A percentile compares a stretch with the other conserved stretches of the same genome.
Conservation (phyloP, 768 basidiomycete species). For the Termitomyces sp. region DNA sequence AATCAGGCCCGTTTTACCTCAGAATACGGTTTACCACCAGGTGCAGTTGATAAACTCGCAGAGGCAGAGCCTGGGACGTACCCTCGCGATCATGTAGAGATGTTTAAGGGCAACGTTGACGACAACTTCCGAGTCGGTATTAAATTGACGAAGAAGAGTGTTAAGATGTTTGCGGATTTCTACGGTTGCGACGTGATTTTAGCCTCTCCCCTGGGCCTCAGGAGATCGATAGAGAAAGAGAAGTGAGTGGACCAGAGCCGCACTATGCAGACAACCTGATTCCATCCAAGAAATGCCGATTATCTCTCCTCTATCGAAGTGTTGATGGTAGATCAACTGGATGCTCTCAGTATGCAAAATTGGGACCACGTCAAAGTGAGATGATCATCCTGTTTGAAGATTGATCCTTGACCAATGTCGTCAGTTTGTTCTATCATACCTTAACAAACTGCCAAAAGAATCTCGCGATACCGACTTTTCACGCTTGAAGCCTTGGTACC, state of each 20-base stretch:
- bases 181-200: conserved; percentile 89
- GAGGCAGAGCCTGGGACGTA: conserved; percentile 70
- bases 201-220: conserved; percentile 88
- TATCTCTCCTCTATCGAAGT: conserved; percentile 93
- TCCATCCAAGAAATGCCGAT: conserved; percentile 61
- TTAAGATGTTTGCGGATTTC: conserved; percentile 89
- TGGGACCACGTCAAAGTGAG: conserved; percentile 95
- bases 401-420: not conserved
- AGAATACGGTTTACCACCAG: conserved; percentile 81
- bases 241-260: conserved; percentile 45
- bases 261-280: not conserved
- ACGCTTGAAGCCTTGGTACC: conserved; percentile 95
- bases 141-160: conserved; percentile 87
- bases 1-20: conserved; percentile 75
- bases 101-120: conserved; percentile 94
- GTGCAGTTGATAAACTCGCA: conserved; percentile 74
- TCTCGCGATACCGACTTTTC: conserved; percentile 95
- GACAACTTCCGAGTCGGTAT: conserved; percentile 91
- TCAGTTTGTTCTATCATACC: conserved; percentile 78
- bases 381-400: not conserved
- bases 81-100: conserved; percentile 86
- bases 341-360: conserved; percentile 95
- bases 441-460: conserved; percentile 90
- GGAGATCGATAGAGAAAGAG: conserved; percentile 92
- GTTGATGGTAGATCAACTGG: conserved; percentile 86